phyloP scores from a whole-genome alignment of 129 eudicot species.

The Deinandra increscens region DNA sequence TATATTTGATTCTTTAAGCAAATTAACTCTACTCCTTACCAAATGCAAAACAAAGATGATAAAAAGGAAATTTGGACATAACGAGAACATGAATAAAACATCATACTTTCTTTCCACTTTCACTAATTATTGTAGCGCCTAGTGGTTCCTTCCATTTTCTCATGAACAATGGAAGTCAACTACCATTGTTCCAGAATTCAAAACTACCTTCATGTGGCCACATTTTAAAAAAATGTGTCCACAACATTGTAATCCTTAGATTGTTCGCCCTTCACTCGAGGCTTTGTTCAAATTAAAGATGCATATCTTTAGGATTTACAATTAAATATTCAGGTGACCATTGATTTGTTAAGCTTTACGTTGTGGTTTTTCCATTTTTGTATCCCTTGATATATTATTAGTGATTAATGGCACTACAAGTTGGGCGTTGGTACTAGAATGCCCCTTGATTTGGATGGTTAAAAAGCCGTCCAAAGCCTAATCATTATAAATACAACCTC shows the following conservation, averaged over 20 bases:
- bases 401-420: neutral
- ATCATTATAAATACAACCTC: neutral
- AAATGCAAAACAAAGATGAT: neutral
- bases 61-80: neutral
- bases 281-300: neutral
- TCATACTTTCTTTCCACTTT: neutral
- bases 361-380: neutral
- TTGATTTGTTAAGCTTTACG: neutral
- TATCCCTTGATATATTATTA: neutral
- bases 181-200: neutral
- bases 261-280: neutral
- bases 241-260: neutral
- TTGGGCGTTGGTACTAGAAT: neutral
- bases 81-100: neutral
- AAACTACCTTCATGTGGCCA: too few relatives aligned
- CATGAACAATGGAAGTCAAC: neutral
- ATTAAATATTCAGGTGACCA: neutral
- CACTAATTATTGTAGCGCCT: too few relatives aligned
- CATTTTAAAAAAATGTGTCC: too few relatives aligned
- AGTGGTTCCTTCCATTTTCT: neutral
- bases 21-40: neutral
- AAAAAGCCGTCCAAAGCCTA: neutral
- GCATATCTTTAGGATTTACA: neutral
- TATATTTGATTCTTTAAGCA: neutral
- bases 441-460: too few relatives aligned